Evolutionary conservation across 805 yeast species (phyloP), one percentile per base, ranked within the genome.

Genomic region (Hyphopichia homilentoma): DNA sequence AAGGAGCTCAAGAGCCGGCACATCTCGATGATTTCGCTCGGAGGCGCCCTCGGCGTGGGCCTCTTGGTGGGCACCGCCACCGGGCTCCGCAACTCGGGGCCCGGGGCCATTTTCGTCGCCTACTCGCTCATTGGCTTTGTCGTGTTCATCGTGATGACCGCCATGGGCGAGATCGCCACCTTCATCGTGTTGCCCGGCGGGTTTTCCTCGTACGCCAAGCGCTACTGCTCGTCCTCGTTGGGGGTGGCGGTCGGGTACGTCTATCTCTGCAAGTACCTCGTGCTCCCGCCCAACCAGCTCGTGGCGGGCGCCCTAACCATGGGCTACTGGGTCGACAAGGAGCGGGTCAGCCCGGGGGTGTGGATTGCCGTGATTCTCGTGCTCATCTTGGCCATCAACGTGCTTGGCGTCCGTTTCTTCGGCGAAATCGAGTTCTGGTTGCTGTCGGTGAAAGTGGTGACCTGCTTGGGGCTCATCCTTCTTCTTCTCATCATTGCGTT

Each of bases 31-130:
- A 77, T 81, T 50, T 83, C 93, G 42, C 76, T 85, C 43, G 94
- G 93, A 44, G 90, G 93, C 44, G 84, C 90, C 6, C 59, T 84
- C 32, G 22, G 22, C 11, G 11, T 20, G 22, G 94, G 89, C 50
- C 66, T 84, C 35, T 64, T 84, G 43, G 80, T 84, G 44, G 87
- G 89, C 47, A 81, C 89, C 3, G 87, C 88, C 35, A 61, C 77
- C 11, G 79, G 89, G 1, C 65, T 84, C 34, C 65, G 70, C n/a
- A 54, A 68, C 8, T 87, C 85, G 9, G 95, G 95, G 6, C 90
- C 82, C 2, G 82, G 70, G 17, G 64, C 78, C 32, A 65, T 75
- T 28, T 66, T 84, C 26, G 70, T 84, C 32, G 75, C 86, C 4
- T 86, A 84, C 51, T 56, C 79, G 5, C 53, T 79, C 32, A 79